Conservation (phyloP, 805 yeast species). For the Huiozyma sinensis region DNA sequence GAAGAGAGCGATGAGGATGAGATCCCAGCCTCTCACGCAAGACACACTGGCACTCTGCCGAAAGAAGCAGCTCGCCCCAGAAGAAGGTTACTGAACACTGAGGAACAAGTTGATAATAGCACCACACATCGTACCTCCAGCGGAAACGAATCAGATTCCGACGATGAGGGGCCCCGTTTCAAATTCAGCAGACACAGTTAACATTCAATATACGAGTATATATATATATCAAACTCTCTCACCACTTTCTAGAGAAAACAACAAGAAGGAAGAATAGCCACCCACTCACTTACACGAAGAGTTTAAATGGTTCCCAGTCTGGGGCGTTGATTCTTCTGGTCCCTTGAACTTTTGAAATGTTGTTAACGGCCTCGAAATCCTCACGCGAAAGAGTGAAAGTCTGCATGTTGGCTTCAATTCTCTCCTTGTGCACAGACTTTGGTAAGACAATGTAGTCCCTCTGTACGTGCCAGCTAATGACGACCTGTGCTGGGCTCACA, state of each 20-base stretch:
- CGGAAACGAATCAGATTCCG: constrained; percentile 6
- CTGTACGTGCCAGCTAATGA: constrained; percentile 49
- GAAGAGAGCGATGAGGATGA: constrained; percentile 1
- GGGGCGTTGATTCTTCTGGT: constrained; percentile 24
- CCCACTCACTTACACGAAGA: background rate
- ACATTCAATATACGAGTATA: background rate
- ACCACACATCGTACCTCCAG: too few relatives aligned
- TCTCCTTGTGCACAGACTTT: constrained; percentile 35
- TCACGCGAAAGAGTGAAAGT: constrained; percentile 27
- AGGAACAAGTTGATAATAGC: too few relatives aligned
- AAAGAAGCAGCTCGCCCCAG: background rate
- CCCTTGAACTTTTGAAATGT: constrained; percentile 20
- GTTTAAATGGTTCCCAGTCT: constrained; percentile 17
- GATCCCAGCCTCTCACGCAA: background rate
- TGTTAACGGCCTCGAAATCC: constrained; percentile 26
- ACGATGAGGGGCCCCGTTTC: constrained; percentile 30
- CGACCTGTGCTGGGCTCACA: constrained; percentile 38
- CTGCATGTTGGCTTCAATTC: constrained; percentile 32
- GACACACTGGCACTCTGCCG: background rate
- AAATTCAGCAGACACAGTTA: constrained; percentile 22
- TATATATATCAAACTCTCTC: background rate
- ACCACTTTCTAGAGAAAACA: background rate
- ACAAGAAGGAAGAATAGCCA: background rate
- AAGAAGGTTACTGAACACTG: too few relatives aligned
- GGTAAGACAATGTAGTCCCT: constrained; percentile 47